A percentile compares a stretch with the other conserved stretches of the same genome.
Conservation (phyloP, 495 filamentous ascomycete genomes). For the Tuber magnatum region DNA sequence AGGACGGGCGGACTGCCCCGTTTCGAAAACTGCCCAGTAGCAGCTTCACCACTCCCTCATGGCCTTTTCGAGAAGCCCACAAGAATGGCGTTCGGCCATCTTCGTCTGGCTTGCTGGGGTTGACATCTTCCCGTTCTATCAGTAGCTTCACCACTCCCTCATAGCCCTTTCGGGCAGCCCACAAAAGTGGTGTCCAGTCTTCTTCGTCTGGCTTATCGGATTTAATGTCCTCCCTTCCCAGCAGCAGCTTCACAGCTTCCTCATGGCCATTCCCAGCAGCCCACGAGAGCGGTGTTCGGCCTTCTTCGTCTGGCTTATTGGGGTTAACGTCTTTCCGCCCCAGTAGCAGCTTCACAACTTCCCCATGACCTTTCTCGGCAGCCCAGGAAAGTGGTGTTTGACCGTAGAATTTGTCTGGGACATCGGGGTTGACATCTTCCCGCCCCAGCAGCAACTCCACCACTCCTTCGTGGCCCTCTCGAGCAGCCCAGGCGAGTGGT, state of each 20-base stretch:
- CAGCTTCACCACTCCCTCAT: not conserved
- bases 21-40: too few species aligned
- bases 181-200: not conserved
- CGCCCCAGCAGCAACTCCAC: not conserved
- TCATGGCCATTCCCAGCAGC: not conserved
- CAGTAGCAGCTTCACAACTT: not conserved
- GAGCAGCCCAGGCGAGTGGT: not conserved
- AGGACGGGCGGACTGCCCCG: too few species aligned
- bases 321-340: not conserved
- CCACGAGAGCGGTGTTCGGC: not conserved
- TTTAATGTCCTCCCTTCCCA: not conserved
- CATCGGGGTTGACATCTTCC: not conserved
- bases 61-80: not conserved
- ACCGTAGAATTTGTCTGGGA: not conserved
- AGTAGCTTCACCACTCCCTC: not conserved
- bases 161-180: not conserved
- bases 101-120: not conserved
- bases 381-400: not conserved
- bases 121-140: not conserved
- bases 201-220: not conserved
- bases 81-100: not conserved
- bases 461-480: not conserved
- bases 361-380: not conserved
- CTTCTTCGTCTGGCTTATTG: not conserved
- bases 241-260: not conserved